Percentiles rank a stretch among this genome's conserved stretches.
Conservation (phyloP, 108 stramenopile genomes). For the Cyclotella distinguenda region DNA sequence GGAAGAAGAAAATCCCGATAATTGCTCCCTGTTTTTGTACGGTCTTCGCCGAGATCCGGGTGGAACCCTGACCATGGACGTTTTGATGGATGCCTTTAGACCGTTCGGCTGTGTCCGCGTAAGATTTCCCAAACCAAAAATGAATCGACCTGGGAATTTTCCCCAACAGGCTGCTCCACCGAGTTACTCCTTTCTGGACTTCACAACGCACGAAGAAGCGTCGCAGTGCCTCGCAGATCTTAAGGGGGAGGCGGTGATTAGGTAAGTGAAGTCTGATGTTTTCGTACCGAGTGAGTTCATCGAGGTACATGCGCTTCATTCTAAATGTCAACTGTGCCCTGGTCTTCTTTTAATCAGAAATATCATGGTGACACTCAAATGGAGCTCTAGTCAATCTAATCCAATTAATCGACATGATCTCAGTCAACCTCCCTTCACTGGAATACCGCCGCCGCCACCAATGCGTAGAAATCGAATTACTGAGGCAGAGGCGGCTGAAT, state of each 20-base stretch:
- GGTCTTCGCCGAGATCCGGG: slow-evolving; percentile 79
- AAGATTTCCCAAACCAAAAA: slow-evolving; percentile 55
- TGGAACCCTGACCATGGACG: slow-evolving; percentile 32
- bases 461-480: slow-evolving; percentile 56
- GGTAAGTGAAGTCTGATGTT: background rate
- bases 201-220: slow-evolving; percentile 67
- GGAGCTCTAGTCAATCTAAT: slow-evolving; percentile 53
- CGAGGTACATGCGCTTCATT: background rate
- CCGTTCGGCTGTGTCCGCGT: slow-evolving; percentile 50
- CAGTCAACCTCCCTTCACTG: slow-evolving; percentile 14
- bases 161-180: slow-evolving; percentile 29
- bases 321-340: too few species aligned
- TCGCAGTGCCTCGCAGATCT: slow-evolving; percentile 57
- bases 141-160: slow-evolving; percentile 14
- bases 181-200: slow-evolving; percentile 83
- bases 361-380: slow-evolving; percentile 67
- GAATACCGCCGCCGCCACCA: slow-evolving; percentile 28
- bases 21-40: slow-evolving; percentile 70
- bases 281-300: background rate
- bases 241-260: slow-evolving; percentile 47
- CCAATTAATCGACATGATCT: slow-evolving; percentile 2
- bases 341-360: too few species aligned
- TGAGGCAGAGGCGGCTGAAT: slow-evolving; percentile 74
- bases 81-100: slow-evolving; percentile 59
- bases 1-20: slow-evolving; percentile 56